These are phyloP conservation scores for Metschnikowia picachoensis DNA, from an alignment of 805 yeast species.

Conservation along the genomic window DNA sequence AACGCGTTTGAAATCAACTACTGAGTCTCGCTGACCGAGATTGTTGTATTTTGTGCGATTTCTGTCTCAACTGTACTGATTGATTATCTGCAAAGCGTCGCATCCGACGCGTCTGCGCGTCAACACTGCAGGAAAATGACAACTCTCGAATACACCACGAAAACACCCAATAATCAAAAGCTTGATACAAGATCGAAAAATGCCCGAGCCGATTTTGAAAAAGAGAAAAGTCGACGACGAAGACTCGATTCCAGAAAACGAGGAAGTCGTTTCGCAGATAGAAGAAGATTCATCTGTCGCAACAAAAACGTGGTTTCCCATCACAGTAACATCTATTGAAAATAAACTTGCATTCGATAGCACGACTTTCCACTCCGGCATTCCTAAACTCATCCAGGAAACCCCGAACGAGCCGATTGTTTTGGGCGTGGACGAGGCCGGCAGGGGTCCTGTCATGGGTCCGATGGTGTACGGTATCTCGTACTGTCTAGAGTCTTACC, in stretches of 20 bases:
- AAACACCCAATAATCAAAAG: not conserved
- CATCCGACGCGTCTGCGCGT: conserved; percentile 2
- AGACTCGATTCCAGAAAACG: not conserved
- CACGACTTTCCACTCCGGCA: conserved; percentile 45
- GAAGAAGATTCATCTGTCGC: not conserved
- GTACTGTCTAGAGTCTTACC: conserved; percentile 60
- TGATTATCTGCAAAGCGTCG: not conserved
- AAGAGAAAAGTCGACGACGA: conserved; percentile 1
- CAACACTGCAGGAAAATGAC: not conserved
- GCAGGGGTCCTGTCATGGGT: conserved; percentile 96
- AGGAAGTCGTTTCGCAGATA: not conserved
- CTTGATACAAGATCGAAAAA: not conserved
- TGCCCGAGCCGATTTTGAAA: not conserved
- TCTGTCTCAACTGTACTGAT: not conserved
- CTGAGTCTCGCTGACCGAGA: no score
- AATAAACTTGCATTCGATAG: conserved; percentile 34
- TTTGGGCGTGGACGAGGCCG: conserved; percentile 97
- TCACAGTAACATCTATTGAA: conserved; percentile 27
- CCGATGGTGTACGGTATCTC: conserved; percentile 96
- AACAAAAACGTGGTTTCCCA: conserved; percentile 31
- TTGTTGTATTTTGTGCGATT: no score
- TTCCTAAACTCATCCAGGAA: conserved; percentile 40
- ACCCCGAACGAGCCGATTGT: conserved; percentile 41
- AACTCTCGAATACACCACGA: no score
- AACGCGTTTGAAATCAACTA: no score